Base-by-base conservation (phyloP, 2,329 filamentous ascomycete genomes). In the Talaromyces albobiverticillius region DNA sequence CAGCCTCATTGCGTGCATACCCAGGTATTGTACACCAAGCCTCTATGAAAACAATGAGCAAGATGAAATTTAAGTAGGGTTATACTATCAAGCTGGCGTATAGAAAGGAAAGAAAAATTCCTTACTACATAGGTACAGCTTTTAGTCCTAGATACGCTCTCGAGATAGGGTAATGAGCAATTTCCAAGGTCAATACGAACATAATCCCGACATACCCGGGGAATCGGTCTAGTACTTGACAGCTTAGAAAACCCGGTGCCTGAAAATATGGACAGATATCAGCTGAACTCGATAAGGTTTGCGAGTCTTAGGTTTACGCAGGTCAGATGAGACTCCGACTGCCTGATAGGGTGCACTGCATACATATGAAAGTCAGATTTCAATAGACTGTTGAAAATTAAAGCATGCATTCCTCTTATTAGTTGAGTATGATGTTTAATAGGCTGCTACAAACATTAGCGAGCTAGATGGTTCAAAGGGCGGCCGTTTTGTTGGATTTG, bases 261-360 rank as follows among this genome's bases (percentile, higher is more conserved):
- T 16, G 11, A n/a, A 7, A 18, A 38, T 14, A n/a, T 18, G 29
- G n/a, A n/a, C 36, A 41, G 16, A 3, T 13, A 25, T 20, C 34
- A 11, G 38, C 16, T 49, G 36, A 20, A 41, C 22, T 13, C n/a
- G 3, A 32, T n/a, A n/a, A n/a, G n/a, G n/a, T n/a, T n/a, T n/a
- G n/a, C n/a, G n/a, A n/a, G n/a, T n/a, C n/a, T 40, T 49, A 40
- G 34, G n/a, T 50, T 23, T 50, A 41, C 18, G 8, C 47, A 29
- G 16, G 11, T 50, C 25, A 32, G 34, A 41, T 50, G 22, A 41
- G 34, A 25, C 29, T 41, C 25, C 20, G 14, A 14, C 22, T 18
- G 13, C 18, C 16, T 20, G 10, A 23, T 40, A 14, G 23, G 3
- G 13, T 25, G 32, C 14, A 25, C n/a, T 46, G 29, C 45, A 34